Conservation (phyloP, 179 eudicot species). For the Spinacia oleracea region DNA sequence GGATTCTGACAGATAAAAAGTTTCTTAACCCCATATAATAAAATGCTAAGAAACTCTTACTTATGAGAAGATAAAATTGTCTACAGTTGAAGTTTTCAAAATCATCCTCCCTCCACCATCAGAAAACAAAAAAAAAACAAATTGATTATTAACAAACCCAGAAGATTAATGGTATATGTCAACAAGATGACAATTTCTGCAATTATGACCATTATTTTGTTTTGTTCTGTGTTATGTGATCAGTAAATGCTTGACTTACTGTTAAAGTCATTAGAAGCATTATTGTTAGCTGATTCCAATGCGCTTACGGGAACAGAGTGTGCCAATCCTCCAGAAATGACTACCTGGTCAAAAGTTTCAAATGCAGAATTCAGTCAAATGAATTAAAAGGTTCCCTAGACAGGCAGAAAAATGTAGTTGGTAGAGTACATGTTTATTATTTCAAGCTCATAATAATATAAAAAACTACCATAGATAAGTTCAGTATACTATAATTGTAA, state of each 20-base stretch:
- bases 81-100: background rate
- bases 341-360: conserved; percentile 44
- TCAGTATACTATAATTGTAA: background rate
- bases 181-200: background rate
- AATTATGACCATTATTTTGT: background rate
- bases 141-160: too few relatives aligned
- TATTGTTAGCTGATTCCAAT: conserved; percentile 31
- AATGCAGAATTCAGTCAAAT: background rate
- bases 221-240: background rate
- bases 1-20: too few relatives aligned
- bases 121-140: background rate
- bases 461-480: background rate
- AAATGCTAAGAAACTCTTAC: background rate
- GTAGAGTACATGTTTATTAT: background rate
- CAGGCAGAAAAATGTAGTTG: background rate
- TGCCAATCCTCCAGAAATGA: conserved; percentile 59
- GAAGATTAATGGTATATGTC: background rate
- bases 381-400: background rate
- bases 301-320: conserved; percentile 33
- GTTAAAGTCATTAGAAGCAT: conserved; percentile 33
- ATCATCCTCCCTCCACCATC: background rate
- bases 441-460: background rate
- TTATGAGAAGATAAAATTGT: background rate
- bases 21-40: too few relatives aligned
- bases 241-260: conserved; percentile 36